Evolutionary conservation across 768 basidiomycete genomes (phyloP).

Genomic region (Filobasidium floriforme): DNA sequence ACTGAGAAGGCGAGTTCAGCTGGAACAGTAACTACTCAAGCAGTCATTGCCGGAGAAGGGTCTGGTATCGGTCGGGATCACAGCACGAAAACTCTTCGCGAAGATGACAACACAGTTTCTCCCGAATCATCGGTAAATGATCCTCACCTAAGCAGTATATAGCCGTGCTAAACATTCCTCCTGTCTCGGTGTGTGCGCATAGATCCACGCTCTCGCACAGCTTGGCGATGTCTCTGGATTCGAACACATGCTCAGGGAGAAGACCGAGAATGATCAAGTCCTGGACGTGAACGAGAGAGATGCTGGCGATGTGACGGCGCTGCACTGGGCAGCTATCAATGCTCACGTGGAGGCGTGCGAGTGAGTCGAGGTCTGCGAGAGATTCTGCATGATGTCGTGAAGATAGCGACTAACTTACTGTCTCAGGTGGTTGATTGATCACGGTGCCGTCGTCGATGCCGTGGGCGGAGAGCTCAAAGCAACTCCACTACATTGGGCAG

Average conservation of each 20-base stretch:
- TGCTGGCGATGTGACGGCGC: conserved; percentile 81
- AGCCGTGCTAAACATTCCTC: no score
- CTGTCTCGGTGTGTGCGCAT: no score
- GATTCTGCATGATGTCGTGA: not conserved
- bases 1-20: no score
- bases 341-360: conserved; percentile 83
- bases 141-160: no score
- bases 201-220: conserved; percentile 26
- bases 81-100: no score
- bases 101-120: no score
- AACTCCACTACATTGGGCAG: conserved; percentile 96
- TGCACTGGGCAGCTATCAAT: conserved; percentile 98
- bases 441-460: conserved; percentile 91
- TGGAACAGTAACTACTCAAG: no score
- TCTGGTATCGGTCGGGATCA: no score
- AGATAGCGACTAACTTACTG: not conserved
- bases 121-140: no score
- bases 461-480: conserved; percentile 88
- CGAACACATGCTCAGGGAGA: conserved; percentile 12
- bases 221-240: conserved; percentile 15
- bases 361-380: not conserved
- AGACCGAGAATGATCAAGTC: not conserved
- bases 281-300: conserved; percentile 51
- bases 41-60: no score
- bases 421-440: conserved; percentile 62